These are phyloP conservation scores for Termitomyces titanicus DNA, from an alignment of 768 basidiomycete species.

Conservation along the genomic window DNA sequence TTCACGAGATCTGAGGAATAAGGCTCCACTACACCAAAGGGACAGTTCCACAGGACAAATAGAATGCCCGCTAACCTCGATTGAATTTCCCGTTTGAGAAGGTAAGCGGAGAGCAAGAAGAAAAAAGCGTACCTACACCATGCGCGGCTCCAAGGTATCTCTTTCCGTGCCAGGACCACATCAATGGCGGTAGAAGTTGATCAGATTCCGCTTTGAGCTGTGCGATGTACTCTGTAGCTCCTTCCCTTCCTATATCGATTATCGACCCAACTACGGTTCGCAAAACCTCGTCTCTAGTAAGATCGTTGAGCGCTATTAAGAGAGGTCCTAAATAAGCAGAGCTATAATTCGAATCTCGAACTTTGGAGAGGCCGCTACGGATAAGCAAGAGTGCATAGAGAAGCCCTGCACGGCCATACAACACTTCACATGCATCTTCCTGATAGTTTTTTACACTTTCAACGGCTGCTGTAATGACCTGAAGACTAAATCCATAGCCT, in stretches of 20 bases:
- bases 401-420: slow-evolving; percentile 58
- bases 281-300: slow-evolving; percentile 34
- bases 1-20: slow-evolving; percentile 38
- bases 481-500: slow-evolving; percentile 17
- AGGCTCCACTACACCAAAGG: slow-evolving; percentile 28
- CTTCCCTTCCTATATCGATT: slow-evolving; percentile 38
- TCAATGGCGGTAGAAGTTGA: slow-evolving; percentile 35
- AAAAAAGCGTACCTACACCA: slow-evolving; percentile 46
- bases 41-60: slow-evolving; percentile 45
- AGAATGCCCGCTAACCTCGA: slow-evolving; percentile 45
- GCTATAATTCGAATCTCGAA: neutral
- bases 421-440: slow-evolving; percentile 47
- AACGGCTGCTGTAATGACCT: slow-evolving; percentile 21
- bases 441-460: slow-evolving; percentile 11
- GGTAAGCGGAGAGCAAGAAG: neutral
- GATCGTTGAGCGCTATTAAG: slow-evolving; percentile 4
- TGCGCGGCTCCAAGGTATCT: slow-evolving; percentile 56
- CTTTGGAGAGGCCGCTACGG: slow-evolving; percentile 18
- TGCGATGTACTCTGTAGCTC: slow-evolving; percentile 29
- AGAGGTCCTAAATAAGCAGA: neutral
- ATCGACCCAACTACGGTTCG: slow-evolving; percentile 40
- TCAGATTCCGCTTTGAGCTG: slow-evolving; percentile 20
- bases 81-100: neutral
- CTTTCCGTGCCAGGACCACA: slow-evolving; percentile 61
- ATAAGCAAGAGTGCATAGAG: slow-evolving; percentile 49